A percentile compares a stretch with the other conserved stretches of the same genome.
phyloP scores from a whole-genome alignment of 78 protist species.

The Dictyostelium capitatum region DNA sequence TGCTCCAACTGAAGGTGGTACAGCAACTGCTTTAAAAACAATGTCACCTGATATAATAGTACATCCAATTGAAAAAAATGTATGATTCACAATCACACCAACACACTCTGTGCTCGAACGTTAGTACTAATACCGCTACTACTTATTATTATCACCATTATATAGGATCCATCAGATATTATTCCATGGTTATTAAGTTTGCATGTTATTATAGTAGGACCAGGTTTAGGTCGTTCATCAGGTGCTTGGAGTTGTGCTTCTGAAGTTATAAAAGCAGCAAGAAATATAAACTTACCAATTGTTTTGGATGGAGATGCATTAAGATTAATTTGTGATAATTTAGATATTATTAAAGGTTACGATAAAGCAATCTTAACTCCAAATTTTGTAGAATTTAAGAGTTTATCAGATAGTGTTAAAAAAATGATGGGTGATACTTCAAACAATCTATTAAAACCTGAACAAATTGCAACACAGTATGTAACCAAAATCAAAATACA shows the following conservation, averaged over 20 bases:
- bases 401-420: conserved; percentile 66
- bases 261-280: conserved; percentile 70
- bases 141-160: neutral
- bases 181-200: conserved; percentile 78
- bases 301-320: conserved; percentile 87
- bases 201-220: conserved; percentile 89
- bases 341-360: conserved; percentile 36
- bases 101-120: no score
- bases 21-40: conserved; percentile 83
- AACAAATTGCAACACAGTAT: conserved; percentile 30
- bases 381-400: conserved; percentile 75
- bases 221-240: conserved; percentile 85
- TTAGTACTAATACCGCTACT: no score
- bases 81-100: neutral
- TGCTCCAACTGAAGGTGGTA: conserved; percentile 72
- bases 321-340: conserved; percentile 42
- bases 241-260: conserved; percentile 66
- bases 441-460: conserved; percentile 20
- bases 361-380: conserved; percentile 88
- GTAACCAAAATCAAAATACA: neutral
- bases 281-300: conserved; percentile 81
- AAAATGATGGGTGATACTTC: conserved; percentile 39
- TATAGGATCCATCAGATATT: conserved; percentile 68
- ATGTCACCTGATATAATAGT: conserved; percentile 82
- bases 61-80: conserved; percentile 69